Percentiles rank a stretch among this genome's conserved stretches.
phyloP scores from a whole-genome alignment of 176 grass and related monocot genomes.

The Raddia guianensis region DNA sequence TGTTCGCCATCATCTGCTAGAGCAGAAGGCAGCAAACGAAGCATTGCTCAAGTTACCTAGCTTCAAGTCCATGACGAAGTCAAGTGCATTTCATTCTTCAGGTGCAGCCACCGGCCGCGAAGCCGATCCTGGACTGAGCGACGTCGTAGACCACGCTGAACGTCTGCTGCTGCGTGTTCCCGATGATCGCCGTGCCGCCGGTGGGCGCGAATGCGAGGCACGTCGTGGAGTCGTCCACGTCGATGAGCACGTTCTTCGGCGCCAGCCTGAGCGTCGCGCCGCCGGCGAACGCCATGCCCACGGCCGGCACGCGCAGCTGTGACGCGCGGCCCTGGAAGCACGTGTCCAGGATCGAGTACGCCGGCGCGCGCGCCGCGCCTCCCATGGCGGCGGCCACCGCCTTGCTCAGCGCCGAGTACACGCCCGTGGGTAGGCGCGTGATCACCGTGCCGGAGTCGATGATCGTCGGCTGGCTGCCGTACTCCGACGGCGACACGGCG shows the following conservation, averaged over 20 bases:
- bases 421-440: constrained; percentile 60
- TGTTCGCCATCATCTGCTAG: background rate
- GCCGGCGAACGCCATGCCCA: constrained; percentile 59
- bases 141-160: constrained; percentile 79
- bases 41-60: constrained; percentile 16
- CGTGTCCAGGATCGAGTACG: constrained; percentile 68
- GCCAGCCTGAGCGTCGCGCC: constrained; percentile 54
- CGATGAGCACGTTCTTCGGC: constrained; percentile 51
- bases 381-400: constrained; percentile 53
- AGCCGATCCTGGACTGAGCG: constrained; percentile 59
- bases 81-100: constrained; percentile 33
- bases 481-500: constrained; percentile 49
- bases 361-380: constrained; percentile 30
- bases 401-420: constrained; percentile 72
- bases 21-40: background rate
- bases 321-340: constrained; percentile 61
- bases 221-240: constrained; percentile 66
- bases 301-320: constrained; percentile 47
- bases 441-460: constrained; percentile 92
- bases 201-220: constrained; percentile 80
- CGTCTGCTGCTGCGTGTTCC: constrained; percentile 87
- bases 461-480: constrained; percentile 60
- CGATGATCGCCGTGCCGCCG: constrained; percentile 56
- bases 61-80: background rate
- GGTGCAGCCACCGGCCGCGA: constrained; percentile 70